Conservation (phyloP, 192 early-diverging fungal species). For the Coemansia sp. region DNA sequence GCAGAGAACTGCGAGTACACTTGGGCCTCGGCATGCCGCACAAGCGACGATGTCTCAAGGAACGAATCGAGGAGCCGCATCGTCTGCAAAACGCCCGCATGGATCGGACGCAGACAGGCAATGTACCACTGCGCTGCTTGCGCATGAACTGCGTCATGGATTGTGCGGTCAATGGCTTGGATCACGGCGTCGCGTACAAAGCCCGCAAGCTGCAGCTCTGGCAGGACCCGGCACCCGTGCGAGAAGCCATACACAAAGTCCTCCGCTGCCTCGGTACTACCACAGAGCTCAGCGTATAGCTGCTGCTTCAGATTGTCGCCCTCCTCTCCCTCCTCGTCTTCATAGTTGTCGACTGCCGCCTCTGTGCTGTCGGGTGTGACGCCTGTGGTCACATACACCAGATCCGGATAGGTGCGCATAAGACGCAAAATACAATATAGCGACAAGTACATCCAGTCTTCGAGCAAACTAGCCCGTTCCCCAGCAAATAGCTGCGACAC, state of each 20-base stretch:
- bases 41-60: background rate
- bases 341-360: too few relatives aligned
- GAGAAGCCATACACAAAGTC: constrained; percentile 6
- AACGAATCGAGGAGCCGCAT: constrained; percentile 10
- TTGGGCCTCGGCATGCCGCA: background rate
- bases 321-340: background rate
- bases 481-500: constrained; percentile 5
- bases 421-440: constrained; percentile 10
- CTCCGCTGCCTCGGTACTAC: background rate
- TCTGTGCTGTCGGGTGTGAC: too few relatives aligned
- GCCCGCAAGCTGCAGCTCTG: background rate
- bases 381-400: too few relatives aligned
- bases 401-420: too few relatives aligned
- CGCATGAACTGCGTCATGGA: background rate
- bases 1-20: constrained; percentile 11
- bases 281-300: too few relatives aligned
- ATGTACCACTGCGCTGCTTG: constrained; percentile 14
- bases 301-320: too few relatives aligned
- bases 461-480: background rate
- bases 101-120: constrained; percentile 2
- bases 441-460: constrained; percentile 17
- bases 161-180: constrained; percentile 5
- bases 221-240: constrained; percentile 7
- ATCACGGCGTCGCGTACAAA: background rate
- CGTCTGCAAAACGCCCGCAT: background rate